phyloP scores from a whole-genome alignment of 768 basidiomycete genomes.

The Lyophyllum atratum region DNA sequence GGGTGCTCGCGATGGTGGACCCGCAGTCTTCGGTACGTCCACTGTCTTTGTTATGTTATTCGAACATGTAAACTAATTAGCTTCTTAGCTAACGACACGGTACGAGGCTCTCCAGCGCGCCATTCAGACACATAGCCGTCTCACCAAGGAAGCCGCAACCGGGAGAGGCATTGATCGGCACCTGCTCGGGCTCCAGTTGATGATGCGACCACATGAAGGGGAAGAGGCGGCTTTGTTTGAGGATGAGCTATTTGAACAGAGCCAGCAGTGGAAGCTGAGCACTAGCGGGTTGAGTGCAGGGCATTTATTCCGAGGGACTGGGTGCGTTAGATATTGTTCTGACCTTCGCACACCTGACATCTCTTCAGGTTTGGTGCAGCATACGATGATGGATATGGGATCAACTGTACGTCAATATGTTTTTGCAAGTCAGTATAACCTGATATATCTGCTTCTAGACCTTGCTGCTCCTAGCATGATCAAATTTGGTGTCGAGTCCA shows the following conservation, averaged over 20 bases:
- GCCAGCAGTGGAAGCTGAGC: slow-evolving; percentile 84
- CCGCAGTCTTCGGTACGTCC: slow-evolving; percentile 45
- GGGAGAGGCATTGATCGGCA: slow-evolving; percentile 91
- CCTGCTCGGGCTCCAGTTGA: slow-evolving; percentile 77
- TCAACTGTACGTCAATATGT: slow-evolving; percentile 70
- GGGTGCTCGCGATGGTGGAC: slow-evolving; percentile 76
- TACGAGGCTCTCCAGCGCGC: slow-evolving; percentile 65
- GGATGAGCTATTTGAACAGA: slow-evolving; percentile 72
- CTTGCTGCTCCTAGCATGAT: slow-evolving; percentile 75
- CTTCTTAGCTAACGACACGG: slow-evolving; percentile 31
- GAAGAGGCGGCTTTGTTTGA: slow-evolving; percentile 70
- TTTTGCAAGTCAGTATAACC: neutral
- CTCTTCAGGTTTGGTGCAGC: slow-evolving; percentile 68
- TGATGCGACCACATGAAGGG: slow-evolving; percentile 55
- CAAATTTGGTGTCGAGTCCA: slow-evolving; percentile 95
- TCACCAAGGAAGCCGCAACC: slow-evolving; percentile 75
- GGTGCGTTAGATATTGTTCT: slow-evolving; percentile 40
- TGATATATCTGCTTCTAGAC: slow-evolving; percentile 47
- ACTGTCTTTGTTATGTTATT: neutral
- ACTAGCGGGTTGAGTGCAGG: slow-evolving; percentile 91
- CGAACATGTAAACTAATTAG: neutral
- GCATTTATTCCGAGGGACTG: slow-evolving; percentile 84
- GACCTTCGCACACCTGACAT: neutral
- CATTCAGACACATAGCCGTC: slow-evolving; percentile 65
- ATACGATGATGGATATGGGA: slow-evolving; percentile 88